Percentiles rank a stretch among this genome's conserved stretches.
phyloP scores from a whole-genome alignment of 2,329 filamentous ascomycete species.

The Rhinocladiella similis region DNA sequence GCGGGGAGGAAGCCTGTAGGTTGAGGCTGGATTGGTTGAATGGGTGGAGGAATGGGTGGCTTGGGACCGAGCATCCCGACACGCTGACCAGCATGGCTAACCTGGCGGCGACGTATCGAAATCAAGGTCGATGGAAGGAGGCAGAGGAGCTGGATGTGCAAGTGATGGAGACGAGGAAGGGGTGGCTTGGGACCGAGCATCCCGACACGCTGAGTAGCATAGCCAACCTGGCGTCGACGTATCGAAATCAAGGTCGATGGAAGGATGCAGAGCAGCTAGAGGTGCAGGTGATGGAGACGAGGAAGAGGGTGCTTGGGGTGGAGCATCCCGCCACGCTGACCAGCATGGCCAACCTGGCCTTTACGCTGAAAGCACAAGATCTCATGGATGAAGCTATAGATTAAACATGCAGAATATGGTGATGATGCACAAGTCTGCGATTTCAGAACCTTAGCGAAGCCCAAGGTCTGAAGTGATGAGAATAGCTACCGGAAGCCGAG shows the following conservation, averaged over 20 bases:
- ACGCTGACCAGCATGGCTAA: conserved; percentile 27
- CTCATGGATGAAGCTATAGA: too few species aligned
- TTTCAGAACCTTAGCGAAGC: too few species aligned
- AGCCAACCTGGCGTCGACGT: conserved; percentile 25
- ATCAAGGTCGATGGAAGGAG: conserved; percentile 17
- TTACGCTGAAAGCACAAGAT: too few species aligned
- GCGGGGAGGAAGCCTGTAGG: too few species aligned
- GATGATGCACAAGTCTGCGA: too few species aligned
- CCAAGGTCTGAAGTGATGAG: too few species aligned
- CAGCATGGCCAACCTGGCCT: not conserved
- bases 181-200: conserved; percentile 24
- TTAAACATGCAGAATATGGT: too few species aligned
- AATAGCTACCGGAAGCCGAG: too few species aligned
- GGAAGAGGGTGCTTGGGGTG: conserved; percentile 4
- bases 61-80: conserved; percentile 20
- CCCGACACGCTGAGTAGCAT: conserved; percentile 25
- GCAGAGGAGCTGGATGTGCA: conserved; percentile 24
- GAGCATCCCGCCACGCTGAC: not conserved
- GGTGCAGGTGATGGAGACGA: conserved; percentile 23
- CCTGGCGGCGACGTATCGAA: conserved; percentile 25
- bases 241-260: conserved; percentile 16
- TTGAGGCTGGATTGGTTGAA: too few species aligned
- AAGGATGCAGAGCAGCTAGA: conserved; percentile 23
- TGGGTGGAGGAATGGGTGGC: too few species aligned
- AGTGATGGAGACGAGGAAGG: conserved; percentile 27